A percentile compares a stretch with the other conserved stretches of the same genome.
These are phyloP conservation scores for Thielaviopsis populi DNA, from an alignment of 2,329 filamentous ascomycete species.

Conservation along the genomic window DNA sequence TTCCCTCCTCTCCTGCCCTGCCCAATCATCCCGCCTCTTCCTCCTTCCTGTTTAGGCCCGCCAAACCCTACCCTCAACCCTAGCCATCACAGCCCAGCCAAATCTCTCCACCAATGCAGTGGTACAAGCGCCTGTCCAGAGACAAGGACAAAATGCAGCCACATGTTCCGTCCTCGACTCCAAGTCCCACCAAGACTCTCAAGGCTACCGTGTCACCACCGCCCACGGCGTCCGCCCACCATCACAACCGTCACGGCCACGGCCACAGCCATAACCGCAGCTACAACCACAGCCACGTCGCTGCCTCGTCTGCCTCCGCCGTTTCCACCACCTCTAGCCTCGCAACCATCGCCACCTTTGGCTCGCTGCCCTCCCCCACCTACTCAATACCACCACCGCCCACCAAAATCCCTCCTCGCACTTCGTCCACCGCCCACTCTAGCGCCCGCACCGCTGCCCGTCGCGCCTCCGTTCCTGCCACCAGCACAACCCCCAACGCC, in stretches of 20 bases:
- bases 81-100: conserved; percentile 14
- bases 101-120: conserved; percentile 22
- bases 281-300: too few species aligned
- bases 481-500: not conserved
- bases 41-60: not conserved
- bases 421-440: conserved; percentile 8
- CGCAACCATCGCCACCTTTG: conserved; percentile 14
- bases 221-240: not conserved
- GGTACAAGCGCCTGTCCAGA: conserved; percentile 16
- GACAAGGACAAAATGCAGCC: conserved; percentile 15
- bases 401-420: conserved; percentile 12
- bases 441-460: not conserved
- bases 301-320: conserved; percentile 3
- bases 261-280: too few species aligned
- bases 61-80: conserved; percentile 20
- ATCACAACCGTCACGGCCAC: too few species aligned
- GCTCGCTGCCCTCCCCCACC: conserved; percentile 12
- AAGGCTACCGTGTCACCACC: conserved; percentile 2
- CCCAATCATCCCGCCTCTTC: not conserved
- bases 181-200: conserved; percentile 3
- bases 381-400: not conserved
- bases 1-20: not conserved
- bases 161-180: not conserved
- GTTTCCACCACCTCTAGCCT: conserved; percentile 12
- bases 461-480: not conserved